phyloP scores from a whole-genome alignment of 2,329 filamentous ascomycete species.

The Aspergillus flavus region DNA sequence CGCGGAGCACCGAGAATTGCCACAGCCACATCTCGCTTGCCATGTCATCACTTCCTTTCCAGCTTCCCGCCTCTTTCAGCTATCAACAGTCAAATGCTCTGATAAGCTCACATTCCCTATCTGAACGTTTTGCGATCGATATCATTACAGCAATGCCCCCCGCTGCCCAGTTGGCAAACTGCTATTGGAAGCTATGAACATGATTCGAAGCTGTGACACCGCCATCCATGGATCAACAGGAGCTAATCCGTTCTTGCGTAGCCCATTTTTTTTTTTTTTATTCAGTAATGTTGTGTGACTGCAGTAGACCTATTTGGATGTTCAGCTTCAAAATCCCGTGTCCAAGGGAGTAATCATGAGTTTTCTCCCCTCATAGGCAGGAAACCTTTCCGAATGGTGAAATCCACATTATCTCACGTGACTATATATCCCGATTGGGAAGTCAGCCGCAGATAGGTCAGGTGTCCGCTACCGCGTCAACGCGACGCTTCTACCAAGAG shows the following conservation, averaged over 20 bases:
- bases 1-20: slow-evolving; percentile 20
- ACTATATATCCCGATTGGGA: neutral
- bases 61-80: slow-evolving; percentile 14
- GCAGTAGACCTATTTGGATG: neutral
- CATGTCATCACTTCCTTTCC: slow-evolving; percentile 13
- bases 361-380: neutral
- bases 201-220: neutral
- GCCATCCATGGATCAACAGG: neutral
- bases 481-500: neutral
- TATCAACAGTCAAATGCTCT: slow-evolving; percentile 19
- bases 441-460: slow-evolving; percentile 3
- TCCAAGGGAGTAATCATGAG: neutral
- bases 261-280: neutral
- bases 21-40: slow-evolving; percentile 15
- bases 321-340: neutral
- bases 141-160: neutral
- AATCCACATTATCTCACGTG: neutral
- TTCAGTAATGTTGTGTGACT: neutral
- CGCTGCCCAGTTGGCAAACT: neutral
- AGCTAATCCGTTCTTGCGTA: too few relatives aligned
- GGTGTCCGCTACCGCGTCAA: neutral
- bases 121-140: neutral
- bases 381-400: neutral
- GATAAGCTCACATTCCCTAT: slow-evolving; percentile 4
- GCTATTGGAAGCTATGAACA: neutral